Conservation (phyloP, 2,329 filamentous ascomycete species). For the Aureobasidium sp. region DNA sequence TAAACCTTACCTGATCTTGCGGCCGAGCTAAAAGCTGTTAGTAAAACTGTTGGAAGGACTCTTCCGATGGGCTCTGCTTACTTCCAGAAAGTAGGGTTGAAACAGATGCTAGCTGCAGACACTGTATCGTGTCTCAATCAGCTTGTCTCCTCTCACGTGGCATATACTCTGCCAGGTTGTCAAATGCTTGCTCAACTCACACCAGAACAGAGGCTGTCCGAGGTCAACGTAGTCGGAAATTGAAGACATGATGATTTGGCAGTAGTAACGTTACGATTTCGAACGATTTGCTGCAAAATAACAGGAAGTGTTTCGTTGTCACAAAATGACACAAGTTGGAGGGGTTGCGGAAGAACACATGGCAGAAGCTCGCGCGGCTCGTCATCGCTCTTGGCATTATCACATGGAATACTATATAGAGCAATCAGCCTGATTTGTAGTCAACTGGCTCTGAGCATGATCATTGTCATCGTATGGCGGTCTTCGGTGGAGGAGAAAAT, state of each 20-base stretch:
- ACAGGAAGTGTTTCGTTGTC: background rate
- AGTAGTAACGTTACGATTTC: too few species aligned
- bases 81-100: constrained; percentile 99
- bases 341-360: background rate
- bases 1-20: constrained; percentile 62
- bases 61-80: constrained; percentile 41
- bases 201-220: constrained; percentile 38
- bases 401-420: background rate
- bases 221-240: constrained; percentile 28
- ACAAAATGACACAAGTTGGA: background rate
- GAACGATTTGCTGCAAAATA: too few species aligned
- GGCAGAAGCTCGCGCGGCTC: background rate
- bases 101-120: constrained; percentile 71
- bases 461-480: too few species aligned
- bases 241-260: background rate
- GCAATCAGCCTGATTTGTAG: too few species aligned
- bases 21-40: constrained; percentile 53
- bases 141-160: background rate
- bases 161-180: background rate
- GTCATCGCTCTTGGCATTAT: constrained; percentile 1
- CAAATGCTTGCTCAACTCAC: constrained; percentile 25
- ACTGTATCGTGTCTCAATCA: constrained; percentile 42
- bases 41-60: background rate
- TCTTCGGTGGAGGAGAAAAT: too few species aligned
- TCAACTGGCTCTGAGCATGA: too few species aligned